Conservation (phyloP, 331 rosid genomes). For the Quercus lobata region DNA sequence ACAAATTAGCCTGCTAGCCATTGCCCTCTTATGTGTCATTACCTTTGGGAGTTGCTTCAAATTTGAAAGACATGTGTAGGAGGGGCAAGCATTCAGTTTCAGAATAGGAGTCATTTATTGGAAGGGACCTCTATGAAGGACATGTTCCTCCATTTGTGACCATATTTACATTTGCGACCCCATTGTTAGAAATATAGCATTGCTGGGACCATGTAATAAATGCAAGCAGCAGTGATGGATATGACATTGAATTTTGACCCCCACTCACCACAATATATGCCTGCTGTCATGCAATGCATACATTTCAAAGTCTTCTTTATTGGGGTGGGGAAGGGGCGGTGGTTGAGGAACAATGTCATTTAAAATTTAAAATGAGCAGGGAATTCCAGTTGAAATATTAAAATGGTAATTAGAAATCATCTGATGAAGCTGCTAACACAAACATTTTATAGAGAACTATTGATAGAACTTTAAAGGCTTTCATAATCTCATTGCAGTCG, state of each 20-base stretch:
- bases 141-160: neutral
- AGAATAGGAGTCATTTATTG: neutral
- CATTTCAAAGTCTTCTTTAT: too few relatives aligned
- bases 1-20: too few relatives aligned
- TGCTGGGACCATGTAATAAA: too few relatives aligned
- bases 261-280: too few relatives aligned
- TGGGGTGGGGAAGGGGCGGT: too few relatives aligned
- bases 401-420: neutral
- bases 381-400: neutral
- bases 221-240: too few relatives aligned
- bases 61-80: neutral
- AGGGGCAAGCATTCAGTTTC: neutral
- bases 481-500: slow-evolving; percentile 49
- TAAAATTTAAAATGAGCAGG: neutral
- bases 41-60: neutral
- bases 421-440: neutral
- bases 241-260: too few relatives aligned
- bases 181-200: too few relatives aligned
- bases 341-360: too few relatives aligned
- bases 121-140: neutral
- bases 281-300: too few relatives aligned
- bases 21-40: too few relatives aligned
- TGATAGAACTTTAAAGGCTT: neutral
- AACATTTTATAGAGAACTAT: neutral
- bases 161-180: neutral